Base-by-base conservation (phyloP, 257 asterid genomes). In the Fraxinus anomala region DNA sequence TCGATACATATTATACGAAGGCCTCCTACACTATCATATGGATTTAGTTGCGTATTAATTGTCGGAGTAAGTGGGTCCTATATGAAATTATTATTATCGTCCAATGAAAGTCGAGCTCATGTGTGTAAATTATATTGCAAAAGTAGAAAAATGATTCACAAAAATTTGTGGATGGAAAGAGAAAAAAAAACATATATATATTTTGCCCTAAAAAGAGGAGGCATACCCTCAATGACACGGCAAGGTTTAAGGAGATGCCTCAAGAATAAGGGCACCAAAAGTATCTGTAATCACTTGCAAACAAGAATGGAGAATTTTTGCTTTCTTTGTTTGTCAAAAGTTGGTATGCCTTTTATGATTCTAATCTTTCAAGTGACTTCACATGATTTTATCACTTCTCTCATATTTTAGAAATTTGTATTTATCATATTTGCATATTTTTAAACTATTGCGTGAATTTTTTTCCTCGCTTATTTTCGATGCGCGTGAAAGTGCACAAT, bases 171-270 rank as follows among this genome's bases (percentile, higher is more conserved):
- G 69, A 11, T 59, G 9, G 21, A 36, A 47, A 68, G 19, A n/a
- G 0, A 16, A 67, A 14, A 28, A 5, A 21, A 19, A 19, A 0
- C 47, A 51, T 51, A 54, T 0, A 21, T 5, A n/a, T 19, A 17
- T 19, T 56, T 19, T 67, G 24, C 69, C 36, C 4, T 34, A n/a
- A 69, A 77, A 17, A 70, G 54, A 19, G 34, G 71, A 68, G 76
- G 70, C 78, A 47, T 80, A 26, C 28, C 81, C 84, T 49, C 74
- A 21, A 12, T 3, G 28, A 68, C 85, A 82, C 82, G 85, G 85
- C 85, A 73, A 68, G 11, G 34, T 34, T 7, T 8, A 49, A 9
- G 24, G 70, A 76, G 49, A 23, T 34, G 56, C 68, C 68, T 34
- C 6, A 16, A 40, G 2, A 54, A 37, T 1, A 71, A 21, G 42